phyloP scores from a whole-genome alignment of 2,329 filamentous ascomycete genomes.

The Sodiomyces alkalinus region DNA sequence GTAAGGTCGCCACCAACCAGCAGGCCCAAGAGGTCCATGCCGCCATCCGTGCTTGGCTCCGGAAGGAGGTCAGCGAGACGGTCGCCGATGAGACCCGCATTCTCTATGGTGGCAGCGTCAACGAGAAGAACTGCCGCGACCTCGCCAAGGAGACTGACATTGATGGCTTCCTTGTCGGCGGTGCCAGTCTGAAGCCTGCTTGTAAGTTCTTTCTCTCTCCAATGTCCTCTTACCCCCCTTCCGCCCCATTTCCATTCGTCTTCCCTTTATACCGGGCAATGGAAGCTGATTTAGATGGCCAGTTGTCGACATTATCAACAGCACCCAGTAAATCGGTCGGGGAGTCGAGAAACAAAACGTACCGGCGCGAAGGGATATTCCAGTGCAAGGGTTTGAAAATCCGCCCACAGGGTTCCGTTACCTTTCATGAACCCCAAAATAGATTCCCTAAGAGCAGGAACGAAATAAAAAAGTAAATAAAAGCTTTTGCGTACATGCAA shows the following conservation, averaged over 20 bases:
- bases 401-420: no score
- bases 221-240: no score
- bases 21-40: constrained; percentile 92
- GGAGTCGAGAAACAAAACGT: no score
- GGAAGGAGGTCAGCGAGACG: constrained; percentile 56
- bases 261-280: no score
- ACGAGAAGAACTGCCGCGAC: constrained; percentile 94
- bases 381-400: no score
- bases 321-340: constrained; percentile 35
- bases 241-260: no score
- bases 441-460: no score
- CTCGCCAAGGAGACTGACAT: constrained; percentile 87
- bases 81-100: constrained; percentile 80
- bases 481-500: no score
- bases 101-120: constrained; percentile 93
- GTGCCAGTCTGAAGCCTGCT: constrained; percentile 91
- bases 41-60: constrained; percentile 81
- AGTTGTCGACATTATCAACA: constrained; percentile 48
- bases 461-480: no score
- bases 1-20: constrained; percentile 77
- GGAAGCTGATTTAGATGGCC: constrained; percentile 7
- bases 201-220: constrained; percentile 49
- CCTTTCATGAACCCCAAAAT: no score
- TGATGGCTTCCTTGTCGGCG: constrained; percentile 94
- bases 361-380: no score